These are phyloP conservation scores for Tubosaeta sp. DNA, from an alignment of 768 basidiomycete genomes.

Conservation along the genomic window DNA sequence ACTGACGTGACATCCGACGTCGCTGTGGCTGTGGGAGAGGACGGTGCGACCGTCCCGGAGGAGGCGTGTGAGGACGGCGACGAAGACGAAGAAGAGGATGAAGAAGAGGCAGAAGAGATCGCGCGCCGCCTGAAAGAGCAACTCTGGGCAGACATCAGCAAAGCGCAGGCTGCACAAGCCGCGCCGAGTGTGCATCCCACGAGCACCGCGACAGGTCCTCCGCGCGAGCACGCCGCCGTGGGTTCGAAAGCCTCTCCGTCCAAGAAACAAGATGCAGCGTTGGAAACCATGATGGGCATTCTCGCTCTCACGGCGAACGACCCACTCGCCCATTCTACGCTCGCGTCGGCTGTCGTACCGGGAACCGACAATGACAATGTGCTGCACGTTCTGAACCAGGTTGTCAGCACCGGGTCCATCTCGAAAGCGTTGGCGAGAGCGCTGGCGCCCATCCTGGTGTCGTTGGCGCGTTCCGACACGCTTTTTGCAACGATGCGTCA, in stretches of 20 bases:
- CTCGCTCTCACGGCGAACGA: conserved; percentile 56
- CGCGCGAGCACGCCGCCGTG: conserved; percentile 9
- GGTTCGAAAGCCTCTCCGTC: conserved; percentile 17
- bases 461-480: conserved; percentile 58
- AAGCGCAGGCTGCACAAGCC: conserved; percentile 47
- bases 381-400: conserved; percentile 50
- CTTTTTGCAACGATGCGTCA: conserved; percentile 64
- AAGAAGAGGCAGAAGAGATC: conserved; percentile 69
- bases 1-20: not conserved
- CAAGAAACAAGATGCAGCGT: conserved; percentile 52
- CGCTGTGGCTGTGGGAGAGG: not conserved
- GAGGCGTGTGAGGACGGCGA: conserved; percentile 46
- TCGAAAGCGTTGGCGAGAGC: conserved; percentile 50
- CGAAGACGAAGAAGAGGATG: conserved; percentile 52
- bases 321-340: conserved; percentile 47
- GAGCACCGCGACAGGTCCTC: not conserved
- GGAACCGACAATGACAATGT: conserved; percentile 43
- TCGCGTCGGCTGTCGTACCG: conserved; percentile 50
- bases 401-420: conserved; percentile 44
- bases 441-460: conserved; percentile 59
- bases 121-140: conserved; percentile 71
- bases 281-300: conserved; percentile 63
- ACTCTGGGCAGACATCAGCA: conserved; percentile 71
- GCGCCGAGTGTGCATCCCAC: conserved; percentile 16
- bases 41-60: conserved; percentile 38